These are phyloP conservation scores for Cladorrhinum sp. DNA, from an alignment of 2,329 filamentous ascomycete genomes.

Conservation along the genomic window DNA sequence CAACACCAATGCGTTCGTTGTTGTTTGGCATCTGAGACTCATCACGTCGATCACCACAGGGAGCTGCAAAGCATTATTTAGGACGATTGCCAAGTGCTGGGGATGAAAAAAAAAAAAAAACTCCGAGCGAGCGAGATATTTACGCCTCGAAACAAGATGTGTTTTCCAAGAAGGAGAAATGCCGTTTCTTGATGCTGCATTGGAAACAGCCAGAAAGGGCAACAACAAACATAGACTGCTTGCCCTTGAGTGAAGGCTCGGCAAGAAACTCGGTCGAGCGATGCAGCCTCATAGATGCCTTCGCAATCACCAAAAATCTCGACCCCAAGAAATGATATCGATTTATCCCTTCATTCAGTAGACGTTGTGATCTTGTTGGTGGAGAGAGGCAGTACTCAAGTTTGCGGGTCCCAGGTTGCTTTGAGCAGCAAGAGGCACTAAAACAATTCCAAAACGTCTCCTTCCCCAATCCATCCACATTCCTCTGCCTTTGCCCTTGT, in stretches of 20 bases:
- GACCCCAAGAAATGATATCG: too few relatives aligned
- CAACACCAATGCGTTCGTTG: background rate
- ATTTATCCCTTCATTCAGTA: too few relatives aligned
- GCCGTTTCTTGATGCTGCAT: background rate
- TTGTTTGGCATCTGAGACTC: conserved; percentile 25
- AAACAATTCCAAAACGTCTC: conserved; percentile 34
- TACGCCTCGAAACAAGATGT: conserved; percentile 17
- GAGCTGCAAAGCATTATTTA: background rate
- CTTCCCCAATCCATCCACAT: conserved; percentile 19
- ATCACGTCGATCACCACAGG: conserved; percentile 16
- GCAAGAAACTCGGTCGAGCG: too few relatives aligned
- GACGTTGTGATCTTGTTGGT: too few relatives aligned
- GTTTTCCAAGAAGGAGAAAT: conserved; percentile 11
- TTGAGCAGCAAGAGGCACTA: conserved; percentile 34
- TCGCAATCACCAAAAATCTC: too few relatives aligned
- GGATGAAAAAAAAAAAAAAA: conserved; percentile 10
- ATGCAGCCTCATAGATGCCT: too few relatives aligned
- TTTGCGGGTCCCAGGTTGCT: conserved; percentile 19
- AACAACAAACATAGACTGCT: background rate
- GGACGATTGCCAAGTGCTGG: background rate
- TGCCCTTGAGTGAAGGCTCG: too few relatives aligned
- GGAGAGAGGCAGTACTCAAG: too few relatives aligned
- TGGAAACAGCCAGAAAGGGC: background rate
- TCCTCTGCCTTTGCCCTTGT: conserved; percentile 22
- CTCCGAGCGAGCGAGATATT: conserved; percentile 18